Evolutionary conservation across 768 basidiomycete species (phyloP), one percentile per base, ranked within the genome.

Genomic region (Boletellus ananas): DNA sequence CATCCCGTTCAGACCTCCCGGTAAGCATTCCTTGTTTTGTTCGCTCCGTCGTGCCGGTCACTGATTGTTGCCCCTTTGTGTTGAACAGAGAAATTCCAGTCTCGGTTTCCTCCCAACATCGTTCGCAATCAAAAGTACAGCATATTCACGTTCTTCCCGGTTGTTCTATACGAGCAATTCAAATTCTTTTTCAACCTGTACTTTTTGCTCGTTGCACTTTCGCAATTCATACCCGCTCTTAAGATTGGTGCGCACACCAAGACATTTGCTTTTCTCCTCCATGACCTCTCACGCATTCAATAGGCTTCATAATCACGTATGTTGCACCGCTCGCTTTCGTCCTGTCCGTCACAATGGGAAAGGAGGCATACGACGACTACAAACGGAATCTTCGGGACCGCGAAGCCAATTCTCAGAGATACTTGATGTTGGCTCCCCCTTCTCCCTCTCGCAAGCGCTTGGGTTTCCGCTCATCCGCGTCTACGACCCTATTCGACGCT

Each of bases 111-210:
- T 16, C 79, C 94, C 27, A 99, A 99, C 70, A 85, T 87, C 42
- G 90, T 96, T 49, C 85, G 90, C 59, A 99, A 99, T 61, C 95
- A 98, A 70, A 99, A 99, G 74, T 98, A 98, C 78, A 95, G 94
- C 65, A 76, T 89, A 47, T 80, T 91, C 72, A 93, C 90, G n/a
- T 99, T 99, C 76, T 79, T 99, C 10, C 96, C 96, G 3, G 81
- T 97, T 57, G 94, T 98, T 39, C 83, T 98, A 67, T 98, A 97
- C 69, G 94, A 98, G 68, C 95, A 98, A 67, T 99, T 98, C 85
- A 98, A 97, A 70, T 97, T 95, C 77, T 99, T 99, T 75, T 98
- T 96, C 83, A 99, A 98, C 66, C 78, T 97, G 7, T 99, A 98
- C 70, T 99, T 99, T 65, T 81, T 98, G 11, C 84, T 98, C 20